phyloP scores from a whole-genome alignment of 768 basidiomycete genomes.

The Russula dissimulans region DNA sequence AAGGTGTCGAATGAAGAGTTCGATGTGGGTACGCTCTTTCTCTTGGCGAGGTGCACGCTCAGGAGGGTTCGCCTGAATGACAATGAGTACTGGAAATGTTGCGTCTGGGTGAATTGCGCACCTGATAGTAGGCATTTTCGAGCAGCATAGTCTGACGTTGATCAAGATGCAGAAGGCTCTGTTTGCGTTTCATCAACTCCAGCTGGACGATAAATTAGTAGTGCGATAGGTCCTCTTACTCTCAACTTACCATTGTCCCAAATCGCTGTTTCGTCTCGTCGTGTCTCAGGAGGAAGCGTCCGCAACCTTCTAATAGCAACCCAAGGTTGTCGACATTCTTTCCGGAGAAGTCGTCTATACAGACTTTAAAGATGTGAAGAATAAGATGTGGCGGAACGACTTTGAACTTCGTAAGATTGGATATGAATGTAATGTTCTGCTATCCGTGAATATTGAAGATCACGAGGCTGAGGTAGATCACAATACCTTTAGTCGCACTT shows the following conservation, averaged over 20 bases:
- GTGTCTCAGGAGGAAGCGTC: slow-evolving; percentile 78
- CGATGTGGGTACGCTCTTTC: slow-evolving; percentile 77
- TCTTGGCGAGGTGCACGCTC: slow-evolving; percentile 81
- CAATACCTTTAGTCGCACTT: slow-evolving; percentile 72
- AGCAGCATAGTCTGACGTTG: slow-evolving; percentile 80
- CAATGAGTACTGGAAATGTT: slow-evolving; percentile 7
- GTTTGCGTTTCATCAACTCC: slow-evolving; percentile 91
- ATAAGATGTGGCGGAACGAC: slow-evolving; percentile 88
- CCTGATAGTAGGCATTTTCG: slow-evolving; percentile 98
- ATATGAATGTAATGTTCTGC: slow-evolving; percentile 81
- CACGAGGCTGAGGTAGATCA: background rate
- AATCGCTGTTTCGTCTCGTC: slow-evolving; percentile 86
- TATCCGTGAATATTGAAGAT: background rate
- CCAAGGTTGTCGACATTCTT: slow-evolving; percentile 92
- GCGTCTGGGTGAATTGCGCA: slow-evolving; percentile 25
- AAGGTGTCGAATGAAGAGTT: slow-evolving; percentile 93
- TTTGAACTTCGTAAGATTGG: slow-evolving; percentile 91
- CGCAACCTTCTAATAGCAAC: slow-evolving; percentile 86
- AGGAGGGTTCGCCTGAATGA: slow-evolving; percentile 83
- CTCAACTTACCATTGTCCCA: slow-evolving; percentile 62
- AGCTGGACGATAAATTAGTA: slow-evolving; percentile 38
- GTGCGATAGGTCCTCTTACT: background rate
- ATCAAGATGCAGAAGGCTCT: slow-evolving; percentile 88
- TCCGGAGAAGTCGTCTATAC: slow-evolving; percentile 89
- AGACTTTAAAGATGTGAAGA: slow-evolving; percentile 94